Evolutionary conservation across 1,139 yeast genomes (phyloP).

Genomic region (Citeromyces siamensis): DNA sequence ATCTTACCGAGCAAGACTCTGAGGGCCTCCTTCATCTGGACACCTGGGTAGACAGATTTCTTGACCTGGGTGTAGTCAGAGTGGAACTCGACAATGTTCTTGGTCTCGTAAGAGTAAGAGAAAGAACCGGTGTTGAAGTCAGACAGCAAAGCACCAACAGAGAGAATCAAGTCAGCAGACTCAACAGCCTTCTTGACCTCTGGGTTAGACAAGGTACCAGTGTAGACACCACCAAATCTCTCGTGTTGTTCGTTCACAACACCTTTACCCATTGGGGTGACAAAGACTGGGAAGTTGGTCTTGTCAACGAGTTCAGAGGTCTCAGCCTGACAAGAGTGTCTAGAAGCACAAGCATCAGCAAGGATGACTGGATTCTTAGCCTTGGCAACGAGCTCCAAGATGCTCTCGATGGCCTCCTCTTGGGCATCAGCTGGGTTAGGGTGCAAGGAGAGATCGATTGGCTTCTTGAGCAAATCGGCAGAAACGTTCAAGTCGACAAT

Average conservation of each 20-base stretch:
- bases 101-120: constrained; percentile 74
- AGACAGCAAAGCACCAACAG: constrained; percentile 74
- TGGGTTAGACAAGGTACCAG: constrained; percentile 69
- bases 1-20: constrained; percentile 26
- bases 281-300: constrained; percentile 75
- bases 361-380: constrained; percentile 63
- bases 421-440: constrained; percentile 63
- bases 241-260: constrained; percentile 62
- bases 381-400: constrained; percentile 35
- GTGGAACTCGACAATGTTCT: constrained; percentile 77
- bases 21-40: constrained; percentile 65
- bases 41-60: constrained; percentile 65
- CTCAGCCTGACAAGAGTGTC: constrained; percentile 59
- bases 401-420: constrained; percentile 52
- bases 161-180: constrained; percentile 60
- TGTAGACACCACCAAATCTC: constrained; percentile 79
- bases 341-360: constrained; percentile 80
- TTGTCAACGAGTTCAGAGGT: constrained; percentile 48
- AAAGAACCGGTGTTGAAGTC: constrained; percentile 89
- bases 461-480: constrained; percentile 39
- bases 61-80: constrained; percentile 76
- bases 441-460: constrained; percentile 49
- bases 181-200: constrained; percentile 70
- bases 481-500: constrained; percentile 57
- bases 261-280: constrained; percentile 89